Evolutionary conservation across 305 asterid species (phyloP).

Genomic region (Fraxinus dipetala): DNA sequence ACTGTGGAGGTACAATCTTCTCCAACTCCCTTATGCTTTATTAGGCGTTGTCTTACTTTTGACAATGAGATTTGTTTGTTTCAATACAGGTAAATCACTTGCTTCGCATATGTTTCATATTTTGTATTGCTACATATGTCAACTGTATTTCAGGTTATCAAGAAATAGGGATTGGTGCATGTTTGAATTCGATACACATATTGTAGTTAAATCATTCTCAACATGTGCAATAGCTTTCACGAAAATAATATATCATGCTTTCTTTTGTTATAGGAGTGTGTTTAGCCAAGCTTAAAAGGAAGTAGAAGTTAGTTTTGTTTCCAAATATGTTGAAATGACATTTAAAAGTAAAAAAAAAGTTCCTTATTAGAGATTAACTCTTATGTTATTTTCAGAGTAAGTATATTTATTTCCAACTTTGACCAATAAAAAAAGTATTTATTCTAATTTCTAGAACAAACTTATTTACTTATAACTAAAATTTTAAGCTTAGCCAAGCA

Average conservation of each 20-base stretch:
- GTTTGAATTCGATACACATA: not conserved
- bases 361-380: not conserved
- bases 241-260: not conserved
- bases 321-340: not conserved
- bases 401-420: not conserved
- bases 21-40: not conserved
- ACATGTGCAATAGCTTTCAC: not conserved
- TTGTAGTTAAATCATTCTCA: not conserved
- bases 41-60: not conserved
- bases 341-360: not conserved
- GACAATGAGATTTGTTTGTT: not conserved
- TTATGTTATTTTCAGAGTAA: not conserved
- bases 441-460: not conserved
- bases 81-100: not conserved
- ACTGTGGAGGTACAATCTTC: conserved; percentile 71
- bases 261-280: not conserved
- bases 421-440: not conserved
- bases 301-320: not conserved
- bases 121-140: not conserved
- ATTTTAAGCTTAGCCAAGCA: not conserved
- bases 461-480: not conserved
- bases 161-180: not conserved
- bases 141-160: not conserved
- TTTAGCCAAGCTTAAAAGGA: not conserved
- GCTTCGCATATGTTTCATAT: not conserved